These are phyloP conservation scores for Olyra latifolia DNA, from an alignment of 176 grass and related monocot species.

Conservation along the genomic window DNA sequence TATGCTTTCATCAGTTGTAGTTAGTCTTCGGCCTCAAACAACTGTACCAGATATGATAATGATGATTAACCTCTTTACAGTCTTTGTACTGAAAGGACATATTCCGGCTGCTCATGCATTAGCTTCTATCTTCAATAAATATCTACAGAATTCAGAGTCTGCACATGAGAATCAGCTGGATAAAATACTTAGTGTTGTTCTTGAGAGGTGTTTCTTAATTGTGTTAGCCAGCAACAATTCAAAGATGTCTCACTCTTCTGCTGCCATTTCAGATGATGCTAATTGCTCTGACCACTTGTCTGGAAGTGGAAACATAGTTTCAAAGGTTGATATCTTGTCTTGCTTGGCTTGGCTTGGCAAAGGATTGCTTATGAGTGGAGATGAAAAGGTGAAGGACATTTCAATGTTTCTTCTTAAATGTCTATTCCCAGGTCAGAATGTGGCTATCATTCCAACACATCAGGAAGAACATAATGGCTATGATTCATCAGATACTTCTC, in stretches of 20 bases:
- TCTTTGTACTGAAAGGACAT: constrained; percentile 69
- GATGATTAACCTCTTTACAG: constrained; percentile 57
- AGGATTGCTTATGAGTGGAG: constrained; percentile 93
- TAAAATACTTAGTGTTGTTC: constrained; percentile 63
- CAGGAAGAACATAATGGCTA: constrained; percentile 26
- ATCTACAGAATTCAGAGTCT: constrained; percentile 42
- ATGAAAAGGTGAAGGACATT: constrained; percentile 90
- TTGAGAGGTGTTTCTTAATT: constrained; percentile 53
- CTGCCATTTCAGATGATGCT: constrained; percentile 11
- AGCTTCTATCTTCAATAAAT: constrained; percentile 91
- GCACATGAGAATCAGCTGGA: constrained; percentile 49
- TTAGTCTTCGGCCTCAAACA: constrained; percentile 73
- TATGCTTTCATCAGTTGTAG: constrained; percentile 77
- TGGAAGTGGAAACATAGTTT: constrained; percentile 31
- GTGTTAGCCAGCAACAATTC: constrained; percentile 35
- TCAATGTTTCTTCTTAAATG: constrained; percentile 77
- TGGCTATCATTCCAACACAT: not conserved
- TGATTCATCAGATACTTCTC: constrained; percentile 31
- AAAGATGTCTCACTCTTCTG: constrained; percentile 31
- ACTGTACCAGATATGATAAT: constrained; percentile 55
- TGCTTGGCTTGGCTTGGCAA: constrained; percentile 88
- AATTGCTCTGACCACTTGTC: not conserved
- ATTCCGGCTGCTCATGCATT: constrained; percentile 76
- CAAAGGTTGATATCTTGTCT: constrained; percentile 47
- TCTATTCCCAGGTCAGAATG: constrained; percentile 49